phyloP scores from a whole-genome alignment of 2,329 filamentous ascomycete species.

The Fusarium continuum region DNA sequence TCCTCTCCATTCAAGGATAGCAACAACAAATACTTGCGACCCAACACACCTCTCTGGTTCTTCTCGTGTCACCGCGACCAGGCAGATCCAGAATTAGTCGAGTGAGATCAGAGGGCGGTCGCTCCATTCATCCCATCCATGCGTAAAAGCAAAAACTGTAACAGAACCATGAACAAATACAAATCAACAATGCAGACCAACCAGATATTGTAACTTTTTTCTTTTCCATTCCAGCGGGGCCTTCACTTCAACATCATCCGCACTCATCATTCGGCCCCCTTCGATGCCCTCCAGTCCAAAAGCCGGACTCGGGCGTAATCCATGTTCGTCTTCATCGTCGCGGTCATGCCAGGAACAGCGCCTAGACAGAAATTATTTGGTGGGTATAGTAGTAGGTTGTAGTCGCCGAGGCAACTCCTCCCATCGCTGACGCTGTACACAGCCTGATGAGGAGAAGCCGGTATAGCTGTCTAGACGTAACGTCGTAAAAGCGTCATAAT shows the following conservation, averaged over 20 bases:
- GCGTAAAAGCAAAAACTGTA: slow-evolving; percentile 27
- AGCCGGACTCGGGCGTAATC: slow-evolving; percentile 31
- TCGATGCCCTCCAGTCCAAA: slow-evolving; percentile 27
- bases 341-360: slow-evolving; percentile 47
- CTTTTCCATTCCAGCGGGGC: slow-evolving; percentile 41
- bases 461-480: slow-evolving; percentile 58
- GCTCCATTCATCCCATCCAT: slow-evolving; percentile 3
- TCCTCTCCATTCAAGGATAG: not conserved
- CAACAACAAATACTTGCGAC: slow-evolving; percentile 24
- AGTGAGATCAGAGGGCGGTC: slow-evolving; percentile 18
- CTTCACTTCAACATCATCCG: slow-evolving; percentile 24
- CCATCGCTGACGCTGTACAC: slow-evolving; percentile 45
- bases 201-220: slow-evolving; percentile 41
- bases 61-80: slow-evolving; percentile 36
- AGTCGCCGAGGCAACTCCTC: slow-evolving; percentile 49
- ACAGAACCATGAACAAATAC: slow-evolving; percentile 23
- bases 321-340: slow-evolving; percentile 45
- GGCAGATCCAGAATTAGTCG: slow-evolving; percentile 42
- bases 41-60: slow-evolving; percentile 13
- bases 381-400: slow-evolving; percentile 53
- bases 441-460: slow-evolving; percentile 46
- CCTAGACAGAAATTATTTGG: slow-evolving; percentile 52
- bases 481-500: slow-evolving; percentile 59
- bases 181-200: slow-evolving; percentile 38
- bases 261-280: slow-evolving; percentile 30